Base-by-base conservation (phyloP, 768 basidiomycete genomes). In the Tylopilus felleus region DNA sequence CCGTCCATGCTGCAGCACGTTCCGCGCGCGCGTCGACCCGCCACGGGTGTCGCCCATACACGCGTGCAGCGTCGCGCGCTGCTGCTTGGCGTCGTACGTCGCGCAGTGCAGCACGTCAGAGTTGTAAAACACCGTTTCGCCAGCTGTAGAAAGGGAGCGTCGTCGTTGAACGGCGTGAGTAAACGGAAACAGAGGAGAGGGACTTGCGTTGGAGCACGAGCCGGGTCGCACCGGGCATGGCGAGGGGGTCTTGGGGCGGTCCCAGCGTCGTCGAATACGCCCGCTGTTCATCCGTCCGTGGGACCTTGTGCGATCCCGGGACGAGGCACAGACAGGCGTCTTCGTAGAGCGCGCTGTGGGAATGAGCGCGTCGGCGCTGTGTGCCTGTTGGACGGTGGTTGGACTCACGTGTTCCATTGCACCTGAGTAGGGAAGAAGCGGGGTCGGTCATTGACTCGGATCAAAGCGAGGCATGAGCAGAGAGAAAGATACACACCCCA, bases 41-140 rank as follows among this genome's bases (percentile, higher is more conserved):
- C 85, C 85, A 8, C 79, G 76, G 5, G 75, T 72, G 54, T 84
- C 80, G 3, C 87, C 86, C 66, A 88, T 82, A 43, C 74, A 80
- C 0, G 78, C 88, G 58, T 90, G 90, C 7, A 92, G 74, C 3
- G 89, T 91, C 27, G 82, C 81, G 3, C 89, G 77, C 31, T 68
- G 71, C 21, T 66, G 64, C 19, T 65, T 65, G 1, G 77, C 71
- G 53, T 75, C 76, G 66, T 91, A 91, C 7, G 77, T 75, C 5
- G 83, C 88, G 51, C 86, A 86, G 60, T 91, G 89, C 10, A 91
- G 73, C 53, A 90, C 84, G 64, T 91, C 90, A 58, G 79, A 82
- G 63, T 88, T 88, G 67, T 91, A 90, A 67, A 91, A 90, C 22
- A 87, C 85, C 0, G 85, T 85, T 54, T 91, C 84, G 0, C 88